Evolutionary conservation across 2,329 filamentous ascomycete species (phyloP), one percentile per base, ranked within the genome.

Genomic region (Neonectria magnoliae): DNA sequence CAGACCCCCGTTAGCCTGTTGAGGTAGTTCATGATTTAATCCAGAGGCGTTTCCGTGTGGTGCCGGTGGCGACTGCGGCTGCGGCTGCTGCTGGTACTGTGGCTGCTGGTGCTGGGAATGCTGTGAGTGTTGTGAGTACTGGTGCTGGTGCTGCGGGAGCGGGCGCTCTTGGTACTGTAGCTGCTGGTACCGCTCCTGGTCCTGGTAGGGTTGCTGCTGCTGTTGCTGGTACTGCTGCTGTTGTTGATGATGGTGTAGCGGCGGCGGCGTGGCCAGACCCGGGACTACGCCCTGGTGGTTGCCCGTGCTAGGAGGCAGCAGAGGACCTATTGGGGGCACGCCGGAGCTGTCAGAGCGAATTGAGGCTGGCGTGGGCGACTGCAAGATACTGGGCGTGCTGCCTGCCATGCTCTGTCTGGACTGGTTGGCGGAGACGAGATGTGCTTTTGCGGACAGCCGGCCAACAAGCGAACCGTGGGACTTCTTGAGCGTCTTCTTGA

Each of bases 401-500:
- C 48, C 41, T 7, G 48, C 60, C 14, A 69, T 27, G 51, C 61
- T 67, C 58, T 70, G 67, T 27, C 61, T 62, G 10, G 72, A 71
- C 48, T 65, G 62, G 45, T 66, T 70, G 42, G 59, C 53, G n/a
- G 67, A 64, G 13, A 64, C 56, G 10, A 65, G 42, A 13, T 68
- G 62, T 8, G 73, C 80, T 27, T 87, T 78, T 8, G 53, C 61
- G 16, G 71, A 60, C n/a, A 93, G 79, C n/a, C 84, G 81, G 4
- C 91, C 88, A 2, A 95, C 91, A 4, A 97, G 84, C 3, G 86
- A 82, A 10, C 83, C 85, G 73, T 97, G 93, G 0, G 92, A 88
- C 74, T 91, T 92, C 73, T 92, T 92, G 50, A 97, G 84, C 14
- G 92, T 96, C 80, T 89, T 92, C 83, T 92, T 94, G 63, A 97